Evolutionary conservation across 2,329 filamentous ascomycete genomes (phyloP), one percentile per base, ranked within the genome.

Genomic region (Xylariales sp.): DNA sequence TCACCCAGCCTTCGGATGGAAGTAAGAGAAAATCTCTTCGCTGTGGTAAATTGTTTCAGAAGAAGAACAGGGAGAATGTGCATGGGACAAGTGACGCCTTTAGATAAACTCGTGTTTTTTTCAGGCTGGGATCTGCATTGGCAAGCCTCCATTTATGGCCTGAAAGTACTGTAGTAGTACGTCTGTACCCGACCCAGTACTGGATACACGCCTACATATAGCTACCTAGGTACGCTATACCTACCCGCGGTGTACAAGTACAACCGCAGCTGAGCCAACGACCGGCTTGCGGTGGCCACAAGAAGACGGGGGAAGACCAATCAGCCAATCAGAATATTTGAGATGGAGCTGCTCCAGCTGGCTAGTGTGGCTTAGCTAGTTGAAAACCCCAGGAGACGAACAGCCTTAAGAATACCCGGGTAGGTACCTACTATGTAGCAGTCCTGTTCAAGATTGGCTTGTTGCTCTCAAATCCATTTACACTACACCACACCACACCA

Each of bases 21-120:
- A 39, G 68, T 36, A 69, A 60, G 64, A 70, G 64, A 43, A 71
- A 72, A 68, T 64, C 61, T 69, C 65, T 67, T 71, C 57, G 69
- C 69, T 54, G 72, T 74, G 73, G 67, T 70, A 54, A 69, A 67
- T 69, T 67, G 66, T 73, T 74, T 74, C 69, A 65, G 68, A 73
- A 72, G 64, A 63, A 69, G 67, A 71, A 69, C 45, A 65, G 64
- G 62, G 62, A 64, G 68, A 71, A 55, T 62, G 69, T 59, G 56
- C 67, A 72, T 70, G 72, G 74, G 65, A 69, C 64, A 56, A 56
- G 65, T 70, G 71, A 69, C 57, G 69, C 61, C 68, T 71, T 69
- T 68, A 65, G 65, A 69, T 64, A 67, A 54, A 69, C 69, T 75
- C 73, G 74, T 76, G 72, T 76, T 74, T 76, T 67, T 67, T 70